Evolutionary conservation across 225 moss, liverwort and hornwort species (phyloP).

Genomic region (Climacium dendroides): DNA sequence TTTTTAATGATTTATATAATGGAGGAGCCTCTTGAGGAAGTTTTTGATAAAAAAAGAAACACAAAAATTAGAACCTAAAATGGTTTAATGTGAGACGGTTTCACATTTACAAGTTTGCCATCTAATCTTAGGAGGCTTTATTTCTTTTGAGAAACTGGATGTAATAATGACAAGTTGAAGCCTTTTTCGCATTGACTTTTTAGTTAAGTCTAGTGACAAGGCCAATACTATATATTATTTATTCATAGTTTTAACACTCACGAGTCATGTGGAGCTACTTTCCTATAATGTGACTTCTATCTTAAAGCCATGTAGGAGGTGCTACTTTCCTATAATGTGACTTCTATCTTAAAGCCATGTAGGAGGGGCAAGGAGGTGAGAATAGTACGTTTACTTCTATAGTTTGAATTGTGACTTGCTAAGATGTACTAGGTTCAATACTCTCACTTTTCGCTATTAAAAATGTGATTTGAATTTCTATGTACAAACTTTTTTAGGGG

Average conservation of each 20-base stretch:
- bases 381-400: not conserved
- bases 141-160: no score
- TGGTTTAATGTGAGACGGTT: no score
- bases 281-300: no score
- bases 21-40: no score
- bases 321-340: no score
- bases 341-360: not conserved
- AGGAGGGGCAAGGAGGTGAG: fast-evolving
- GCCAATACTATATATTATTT: not conserved
- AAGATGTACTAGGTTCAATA: not conserved
- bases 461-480: not conserved
- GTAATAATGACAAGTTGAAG: not conserved
- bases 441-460: not conserved
- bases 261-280: no score
- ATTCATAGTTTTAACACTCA: not conserved
- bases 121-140: no score
- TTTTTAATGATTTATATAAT: no score
- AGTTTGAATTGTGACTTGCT: not conserved
- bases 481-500: fast-evolving
- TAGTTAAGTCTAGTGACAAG: not conserved
- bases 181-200: not conserved
- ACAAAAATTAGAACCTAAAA: no score
- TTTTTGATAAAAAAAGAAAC: no score
- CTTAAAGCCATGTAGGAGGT: not conserved
- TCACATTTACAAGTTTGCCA: no score